These are phyloP conservation scores for Vigna hirtella DNA, from an alignment of 306 rosid genomes.

Conservation along the genomic window DNA sequence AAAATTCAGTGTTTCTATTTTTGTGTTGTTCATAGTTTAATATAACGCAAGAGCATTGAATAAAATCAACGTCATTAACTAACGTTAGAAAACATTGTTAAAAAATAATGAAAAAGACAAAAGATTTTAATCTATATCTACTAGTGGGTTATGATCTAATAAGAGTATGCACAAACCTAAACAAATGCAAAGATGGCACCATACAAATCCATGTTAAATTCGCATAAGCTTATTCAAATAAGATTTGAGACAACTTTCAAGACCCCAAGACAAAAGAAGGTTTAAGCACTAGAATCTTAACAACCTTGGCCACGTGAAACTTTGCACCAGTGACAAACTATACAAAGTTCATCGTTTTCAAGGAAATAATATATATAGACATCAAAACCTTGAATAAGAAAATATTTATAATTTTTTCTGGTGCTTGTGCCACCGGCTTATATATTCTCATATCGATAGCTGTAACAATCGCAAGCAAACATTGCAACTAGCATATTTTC, in stretches of 20 bases:
- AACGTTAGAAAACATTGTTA: too few relatives aligned
- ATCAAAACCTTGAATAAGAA: neutral
- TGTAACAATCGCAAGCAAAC: neutral
- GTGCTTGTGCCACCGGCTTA: too few relatives aligned
- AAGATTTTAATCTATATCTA: too few relatives aligned
- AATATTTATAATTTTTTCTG: too few relatives aligned
- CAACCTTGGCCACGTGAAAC: constrained; percentile 24
- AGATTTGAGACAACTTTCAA: too few relatives aligned
- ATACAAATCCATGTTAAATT: too few relatives aligned
- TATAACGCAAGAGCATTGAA: too few relatives aligned
- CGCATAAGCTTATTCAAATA: neutral
- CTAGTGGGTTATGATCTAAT: neutral
- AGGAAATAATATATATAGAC: neutral
- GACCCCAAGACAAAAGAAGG: neutral
- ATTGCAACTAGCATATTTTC: neutral
- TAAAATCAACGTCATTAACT: too few relatives aligned
- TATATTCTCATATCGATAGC: neutral
- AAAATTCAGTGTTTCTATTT: too few relatives aligned
- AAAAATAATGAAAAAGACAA: too few relatives aligned
- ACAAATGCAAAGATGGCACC: neutral
- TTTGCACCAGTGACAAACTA: constrained; percentile 27
- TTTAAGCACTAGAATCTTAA: constrained; percentile 9
- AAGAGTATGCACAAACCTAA: neutral
- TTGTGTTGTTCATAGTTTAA: too few relatives aligned
- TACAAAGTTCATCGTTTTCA: constrained; percentile 10